phyloP scores from a whole-genome alignment of 164 flowering plant species.

The Chimonanthus salicifolius region DNA sequence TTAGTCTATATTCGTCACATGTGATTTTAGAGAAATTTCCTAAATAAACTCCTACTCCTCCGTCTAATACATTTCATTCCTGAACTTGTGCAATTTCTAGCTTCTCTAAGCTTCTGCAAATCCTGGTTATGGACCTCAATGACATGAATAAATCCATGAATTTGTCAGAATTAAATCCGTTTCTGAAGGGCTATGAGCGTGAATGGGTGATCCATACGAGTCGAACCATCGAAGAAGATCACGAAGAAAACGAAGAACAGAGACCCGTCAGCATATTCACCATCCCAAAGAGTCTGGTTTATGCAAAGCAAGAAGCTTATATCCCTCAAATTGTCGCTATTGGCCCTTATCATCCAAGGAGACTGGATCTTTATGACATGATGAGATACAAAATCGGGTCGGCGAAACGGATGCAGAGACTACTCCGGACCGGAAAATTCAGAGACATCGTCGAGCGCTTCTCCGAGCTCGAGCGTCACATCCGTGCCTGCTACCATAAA shows the following conservation, averaged over 20 bases:
- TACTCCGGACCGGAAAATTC: slow-evolving; percentile 2
- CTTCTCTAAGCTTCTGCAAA: no score
- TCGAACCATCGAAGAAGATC: slow-evolving; percentile 5
- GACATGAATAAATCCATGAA: no score
- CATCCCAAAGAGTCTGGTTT: slow-evolving; percentile 5
- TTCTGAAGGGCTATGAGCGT: neutral
- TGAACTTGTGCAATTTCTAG: no score
- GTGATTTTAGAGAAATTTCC: no score
- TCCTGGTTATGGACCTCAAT: no score
- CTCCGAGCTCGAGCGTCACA: slow-evolving; percentile 1
- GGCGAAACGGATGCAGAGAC: slow-evolving; percentile 2
- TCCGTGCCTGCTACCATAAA: slow-evolving; percentile 10
- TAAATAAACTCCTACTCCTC: no score
- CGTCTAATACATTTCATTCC: no score
- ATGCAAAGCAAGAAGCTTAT: slow-evolving; percentile 8
- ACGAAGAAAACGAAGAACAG: neutral
- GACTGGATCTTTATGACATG: slow-evolving; percentile 14
- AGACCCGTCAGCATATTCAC: slow-evolving; percentile 11
- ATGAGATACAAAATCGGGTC: slow-evolving; percentile 11
- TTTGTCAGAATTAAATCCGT: neutral
- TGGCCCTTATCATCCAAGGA: slow-evolving; percentile 13
- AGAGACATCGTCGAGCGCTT: slow-evolving; percentile 3
- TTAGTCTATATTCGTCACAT: no score
- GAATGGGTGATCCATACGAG: slow-evolving; percentile 12
- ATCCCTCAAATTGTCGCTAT: slow-evolving; percentile 14